Percentiles rank a stretch among this genome's conserved stretches.
These are phyloP conservation scores for Anacardium occidentale DNA, from an alignment of 345 rosid species.

Conservation along the genomic window DNA sequence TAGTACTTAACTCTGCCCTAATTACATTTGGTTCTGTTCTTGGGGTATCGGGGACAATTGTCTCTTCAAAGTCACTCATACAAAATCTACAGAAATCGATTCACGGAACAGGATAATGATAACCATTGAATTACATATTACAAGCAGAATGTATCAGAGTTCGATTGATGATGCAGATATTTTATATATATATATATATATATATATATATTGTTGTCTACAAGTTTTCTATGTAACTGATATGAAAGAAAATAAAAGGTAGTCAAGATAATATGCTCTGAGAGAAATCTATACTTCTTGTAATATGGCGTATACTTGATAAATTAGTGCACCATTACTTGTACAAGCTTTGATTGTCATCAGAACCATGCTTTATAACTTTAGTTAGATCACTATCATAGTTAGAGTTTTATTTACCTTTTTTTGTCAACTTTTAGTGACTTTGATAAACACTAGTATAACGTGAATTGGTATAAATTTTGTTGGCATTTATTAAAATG, in stretches of 20 bases:
- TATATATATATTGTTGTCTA: background rate
- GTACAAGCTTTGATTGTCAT: background rate
- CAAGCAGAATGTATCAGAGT: background rate
- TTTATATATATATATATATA: too few species aligned
- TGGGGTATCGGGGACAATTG: conserved; percentile 57
- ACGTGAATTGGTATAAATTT: too few species aligned
- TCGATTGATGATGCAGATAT: background rate
- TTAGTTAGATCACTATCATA: too few species aligned
- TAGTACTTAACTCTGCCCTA: conserved; percentile 41
- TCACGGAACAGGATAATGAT: background rate
- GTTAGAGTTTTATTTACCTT: too few species aligned
- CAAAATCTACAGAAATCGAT: conserved; percentile 26
- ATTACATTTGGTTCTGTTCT: conserved; percentile 51
- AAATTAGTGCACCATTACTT: background rate
- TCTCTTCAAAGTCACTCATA: conserved; percentile 42
- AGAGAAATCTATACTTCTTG: background rate
- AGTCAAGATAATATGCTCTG: too few species aligned
- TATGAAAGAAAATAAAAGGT: too few species aligned
- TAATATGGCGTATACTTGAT: background rate
- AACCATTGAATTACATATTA: too few species aligned
- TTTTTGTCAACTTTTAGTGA: too few species aligned
- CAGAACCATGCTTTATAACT: too few species aligned
- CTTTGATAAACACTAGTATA: too few species aligned
- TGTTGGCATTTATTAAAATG: too few species aligned
- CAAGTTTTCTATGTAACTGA: background rate